phyloP scores from a whole-genome alignment of 1,284 basidiomycete genomes.

The Takashimella koratensis region DNA sequence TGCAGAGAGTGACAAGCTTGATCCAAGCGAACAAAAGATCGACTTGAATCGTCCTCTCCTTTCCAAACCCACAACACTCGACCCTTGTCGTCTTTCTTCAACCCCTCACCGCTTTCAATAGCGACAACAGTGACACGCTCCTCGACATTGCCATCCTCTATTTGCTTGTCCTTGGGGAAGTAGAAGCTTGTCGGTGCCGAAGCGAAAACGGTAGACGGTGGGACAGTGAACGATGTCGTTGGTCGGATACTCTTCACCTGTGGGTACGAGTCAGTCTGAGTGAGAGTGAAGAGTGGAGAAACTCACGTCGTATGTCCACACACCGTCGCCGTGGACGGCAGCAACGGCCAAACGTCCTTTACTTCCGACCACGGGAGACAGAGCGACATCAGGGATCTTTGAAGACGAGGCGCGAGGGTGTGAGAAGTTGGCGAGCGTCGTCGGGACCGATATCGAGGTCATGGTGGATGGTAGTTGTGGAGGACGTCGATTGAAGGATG shows the following conservation, averaged over 20 bases:
- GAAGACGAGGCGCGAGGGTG: conserved; percentile 39
- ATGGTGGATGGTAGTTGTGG: conserved; percentile 16
- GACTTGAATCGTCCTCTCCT: conserved; percentile 28
- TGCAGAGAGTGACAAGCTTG: not conserved
- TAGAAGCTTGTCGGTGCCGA: conserved; percentile 38
- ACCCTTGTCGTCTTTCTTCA: conserved; percentile 21
- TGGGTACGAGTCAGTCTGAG: not conserved
- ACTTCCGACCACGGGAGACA: conserved; percentile 37
- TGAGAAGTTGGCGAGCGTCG: conserved; percentile 39
- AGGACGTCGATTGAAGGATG: too few species aligned
- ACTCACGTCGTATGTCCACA: conserved; percentile 51
- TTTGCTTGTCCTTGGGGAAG: conserved; percentile 7
- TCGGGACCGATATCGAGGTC: conserved; percentile 40
- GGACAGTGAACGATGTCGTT: conserved; percentile 45
- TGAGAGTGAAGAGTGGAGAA: not conserved
- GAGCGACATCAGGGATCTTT: conserved; percentile 33
- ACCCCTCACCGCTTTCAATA: conserved; percentile 23
- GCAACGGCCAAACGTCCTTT: conserved; percentile 37
- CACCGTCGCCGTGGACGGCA: conserved; percentile 47
- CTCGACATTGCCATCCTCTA: conserved; percentile 4
- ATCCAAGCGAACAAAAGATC: not conserved
- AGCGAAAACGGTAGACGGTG: conserved; percentile 41
- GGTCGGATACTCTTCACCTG: conserved; percentile 45
- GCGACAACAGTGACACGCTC: conserved; percentile 34
- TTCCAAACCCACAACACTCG: conserved; percentile 40